Evolutionary conservation across 1,284 basidiomycete species (phyloP), one percentile per base, ranked within the genome.

Genomic region (Xerocomus subilludens): DNA sequence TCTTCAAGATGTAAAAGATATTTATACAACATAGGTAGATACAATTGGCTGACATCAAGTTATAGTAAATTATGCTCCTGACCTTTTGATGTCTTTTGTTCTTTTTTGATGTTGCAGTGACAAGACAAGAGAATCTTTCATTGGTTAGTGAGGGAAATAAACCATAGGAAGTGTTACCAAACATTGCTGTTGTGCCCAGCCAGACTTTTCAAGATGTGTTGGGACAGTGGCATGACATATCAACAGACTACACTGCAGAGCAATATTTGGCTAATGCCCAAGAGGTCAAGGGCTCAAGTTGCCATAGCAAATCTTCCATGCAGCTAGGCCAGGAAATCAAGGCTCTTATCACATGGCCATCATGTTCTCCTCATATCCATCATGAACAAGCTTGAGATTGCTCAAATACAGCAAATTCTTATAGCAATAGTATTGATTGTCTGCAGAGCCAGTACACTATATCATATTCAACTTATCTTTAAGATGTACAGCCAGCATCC

Each of bases 1-100:
- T 11, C 21, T 33, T 64, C 21, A 64, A 64, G 49, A 49, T 64
- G 63, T 49, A 64, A 49, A 35, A 45, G 45, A 49, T 64, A 64
- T 27, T 47, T 16, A 18, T 64, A 64, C 45, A 64, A 21, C 32
- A 47, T 30, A 47, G 20, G 13, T 64, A 49, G 45, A 16, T 51
- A 64, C 25, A 64, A 64, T 64, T 13, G 6, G 63, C 32, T 16
- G 18, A 32, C 63, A 64, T 4, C 18, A 18, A 33, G 9, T 64
- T 35, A 23, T 33, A 35, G 45, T 35, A 35, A 35, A 14, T 45
- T 47, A 64, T 14, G 33, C 32, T 49, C 42, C 38, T 14, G 18
- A 25, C 25, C 2, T 38, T 60, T 60, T 16, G 9, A 5, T 60
- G 58, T n/a, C 23, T 35, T 49, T 64, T 47, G 16, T 23, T 49